Conservation (phyloP, 1,284 basidiomycete genomes). For the Xanthoconium separans region DNA sequence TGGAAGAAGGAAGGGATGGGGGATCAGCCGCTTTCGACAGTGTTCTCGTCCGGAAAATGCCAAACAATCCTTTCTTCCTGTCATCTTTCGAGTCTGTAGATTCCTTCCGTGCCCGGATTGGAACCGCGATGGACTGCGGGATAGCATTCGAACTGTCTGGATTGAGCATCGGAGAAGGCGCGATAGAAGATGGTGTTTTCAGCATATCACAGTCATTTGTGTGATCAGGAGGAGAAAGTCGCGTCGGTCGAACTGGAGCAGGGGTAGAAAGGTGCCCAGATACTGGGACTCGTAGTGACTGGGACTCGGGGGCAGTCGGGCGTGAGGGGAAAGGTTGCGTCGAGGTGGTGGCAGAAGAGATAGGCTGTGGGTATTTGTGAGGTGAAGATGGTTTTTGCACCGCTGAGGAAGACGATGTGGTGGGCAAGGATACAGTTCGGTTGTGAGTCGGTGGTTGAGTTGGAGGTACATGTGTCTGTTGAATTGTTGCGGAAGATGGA, state of each 20-base stretch:
- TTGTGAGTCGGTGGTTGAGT: conserved; percentile 23
- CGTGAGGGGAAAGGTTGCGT: conserved; percentile 34
- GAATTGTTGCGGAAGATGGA: conserved; percentile 16
- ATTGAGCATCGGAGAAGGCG: conserved; percentile 39
- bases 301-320: conserved; percentile 14
- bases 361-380: conserved; percentile 32
- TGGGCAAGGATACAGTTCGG: conserved; percentile 31
- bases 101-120: conserved; percentile 23
- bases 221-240: conserved; percentile 18
- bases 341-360: conserved; percentile 22
- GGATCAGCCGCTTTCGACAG: conserved; percentile 29
- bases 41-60: conserved; percentile 33
- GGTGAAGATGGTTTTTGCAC: conserved; percentile 30
- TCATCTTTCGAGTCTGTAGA: conserved; percentile 37
- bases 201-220: conserved; percentile 45
- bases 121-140: conserved; percentile 14
- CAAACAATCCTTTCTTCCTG: conserved; percentile 32
- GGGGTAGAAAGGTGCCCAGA: conserved; percentile 24
- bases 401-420: conserved; percentile 13
- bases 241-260: conserved; percentile 19
- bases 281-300: conserved; percentile 16
- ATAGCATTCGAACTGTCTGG: conserved; percentile 10
- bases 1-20: conserved; percentile 11
- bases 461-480: conserved; percentile 22
- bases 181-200: conserved; percentile 54